Percentiles rank a stretch among this genome's conserved stretches.
These are phyloP conservation scores for Globisporangium cederbergense DNA, from an alignment of 352 stramenopile genomes.

Conservation along the genomic window DNA sequence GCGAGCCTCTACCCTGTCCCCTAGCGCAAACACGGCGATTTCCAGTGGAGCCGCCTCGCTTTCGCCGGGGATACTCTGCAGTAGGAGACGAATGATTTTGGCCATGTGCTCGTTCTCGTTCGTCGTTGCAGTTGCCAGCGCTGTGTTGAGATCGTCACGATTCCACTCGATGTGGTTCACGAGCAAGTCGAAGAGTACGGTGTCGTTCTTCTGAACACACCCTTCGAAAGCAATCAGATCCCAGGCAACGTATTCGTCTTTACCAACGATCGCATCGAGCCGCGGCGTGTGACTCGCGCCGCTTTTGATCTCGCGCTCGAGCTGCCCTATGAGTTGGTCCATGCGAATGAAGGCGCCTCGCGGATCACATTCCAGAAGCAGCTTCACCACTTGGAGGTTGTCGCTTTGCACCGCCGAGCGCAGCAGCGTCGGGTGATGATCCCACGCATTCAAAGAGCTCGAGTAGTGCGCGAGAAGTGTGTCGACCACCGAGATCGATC, in stretches of 20 bases:
- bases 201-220: constrained; percentile 4
- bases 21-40: constrained; percentile 2
- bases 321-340: constrained; percentile 21
- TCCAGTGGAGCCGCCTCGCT: neutral
- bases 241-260: constrained; percentile 4
- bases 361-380: constrained; percentile 28
- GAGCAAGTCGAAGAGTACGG: constrained; percentile 4
- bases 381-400: constrained; percentile 22
- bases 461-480: constrained; percentile 25
- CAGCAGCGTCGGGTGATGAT: constrained; percentile 20
- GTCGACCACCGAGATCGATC: constrained; percentile 15
- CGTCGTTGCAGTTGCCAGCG: neutral
- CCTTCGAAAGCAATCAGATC: constrained; percentile 3
- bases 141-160: constrained; percentile 1
- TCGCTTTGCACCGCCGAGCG: constrained; percentile 9
- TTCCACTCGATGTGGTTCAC: constrained; percentile 11
- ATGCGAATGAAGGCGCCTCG: constrained; percentile 25
- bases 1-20: constrained; percentile 10
- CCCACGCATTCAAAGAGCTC: constrained; percentile 2
- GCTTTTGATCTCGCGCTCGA: constrained; percentile 16
- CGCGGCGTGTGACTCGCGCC: neutral
- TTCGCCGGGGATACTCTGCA: constrained; percentile 6
- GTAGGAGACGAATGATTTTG: neutral
- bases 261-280: constrained; percentile 7
- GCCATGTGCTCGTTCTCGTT: neutral